Conservation (phyloP, 306 rosid genomes). For the Ceratonia siliqua region DNA sequence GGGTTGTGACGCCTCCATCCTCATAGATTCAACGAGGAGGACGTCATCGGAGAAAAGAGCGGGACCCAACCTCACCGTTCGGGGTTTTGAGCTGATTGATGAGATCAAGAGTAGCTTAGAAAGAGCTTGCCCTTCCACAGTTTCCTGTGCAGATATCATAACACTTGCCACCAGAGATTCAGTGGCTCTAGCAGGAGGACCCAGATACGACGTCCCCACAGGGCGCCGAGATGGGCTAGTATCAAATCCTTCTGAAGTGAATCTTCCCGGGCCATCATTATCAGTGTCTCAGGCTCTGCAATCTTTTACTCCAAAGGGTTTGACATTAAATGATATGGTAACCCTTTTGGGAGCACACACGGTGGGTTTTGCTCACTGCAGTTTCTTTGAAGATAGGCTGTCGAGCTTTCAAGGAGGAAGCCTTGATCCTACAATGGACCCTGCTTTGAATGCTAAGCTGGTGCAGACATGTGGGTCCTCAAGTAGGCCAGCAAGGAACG, state of each 20-base stretch:
- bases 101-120: slow-evolving; percentile 46
- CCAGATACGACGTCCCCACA: slow-evolving; percentile 35
- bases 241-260: slow-evolving; percentile 28
- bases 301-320: slow-evolving; percentile 32
- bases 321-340: slow-evolving; percentile 53
- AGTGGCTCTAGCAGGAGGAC: slow-evolving; percentile 49
- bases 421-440: slow-evolving; percentile 51
- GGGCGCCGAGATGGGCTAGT: slow-evolving; percentile 57
- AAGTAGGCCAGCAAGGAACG: too few relatives aligned
- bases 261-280: slow-evolving; percentile 44
- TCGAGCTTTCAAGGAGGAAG: slow-evolving; percentile 19
- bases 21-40: slow-evolving; percentile 40
- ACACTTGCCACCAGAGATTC: slow-evolving; percentile 56
- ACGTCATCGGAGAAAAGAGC: slow-evolving; percentile 46
- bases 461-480: slow-evolving; percentile 3
- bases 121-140: slow-evolving; percentile 47
- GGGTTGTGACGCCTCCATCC: slow-evolving; percentile 67
- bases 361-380: slow-evolving; percentile 53
- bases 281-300: slow-evolving; percentile 34
- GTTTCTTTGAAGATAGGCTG: slow-evolving; percentile 43
- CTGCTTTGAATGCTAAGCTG: slow-evolving; percentile 33
- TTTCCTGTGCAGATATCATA: slow-evolving; percentile 63
- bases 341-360: slow-evolving; percentile 72
- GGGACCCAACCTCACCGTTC: slow-evolving; percentile 37
- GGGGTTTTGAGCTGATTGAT: slow-evolving; percentile 55